Conservation (phyloP, 2,329 filamentous ascomycete species). For the Colletotrichum higginsianum region DNA sequence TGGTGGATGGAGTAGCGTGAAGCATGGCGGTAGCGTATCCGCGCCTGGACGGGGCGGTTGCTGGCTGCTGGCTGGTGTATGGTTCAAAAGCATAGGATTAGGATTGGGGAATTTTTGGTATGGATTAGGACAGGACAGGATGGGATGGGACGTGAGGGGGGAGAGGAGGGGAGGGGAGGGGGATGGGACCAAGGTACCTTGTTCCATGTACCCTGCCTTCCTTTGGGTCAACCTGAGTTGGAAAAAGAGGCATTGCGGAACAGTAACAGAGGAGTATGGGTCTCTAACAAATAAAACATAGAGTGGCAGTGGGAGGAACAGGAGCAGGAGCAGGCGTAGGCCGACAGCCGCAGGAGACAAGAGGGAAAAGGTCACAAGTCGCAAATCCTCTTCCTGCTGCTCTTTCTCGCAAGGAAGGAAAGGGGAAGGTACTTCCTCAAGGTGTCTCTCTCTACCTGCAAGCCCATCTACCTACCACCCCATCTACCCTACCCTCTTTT, state of each 20-base stretch:
- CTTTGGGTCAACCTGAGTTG: background rate
- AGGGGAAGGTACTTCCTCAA: background rate
- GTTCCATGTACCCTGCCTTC: slow-evolving; percentile 19
- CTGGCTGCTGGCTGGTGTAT: slow-evolving; percentile 3
- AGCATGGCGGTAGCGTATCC: slow-evolving; percentile 10
- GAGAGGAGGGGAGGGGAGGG: background rate
- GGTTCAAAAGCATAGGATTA: slow-evolving; percentile 20
- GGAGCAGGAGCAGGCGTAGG: background rate
- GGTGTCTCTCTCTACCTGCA: background rate
- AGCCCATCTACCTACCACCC: too few relatives aligned
- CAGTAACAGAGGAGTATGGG: background rate
- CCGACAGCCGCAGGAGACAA: slow-evolving; percentile 7
- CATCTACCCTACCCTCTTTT: too few relatives aligned
- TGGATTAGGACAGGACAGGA: slow-evolving; percentile 7
- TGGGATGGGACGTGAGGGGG: slow-evolving; percentile 7
- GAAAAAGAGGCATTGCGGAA: slow-evolving; percentile 6
- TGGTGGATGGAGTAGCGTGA: slow-evolving; percentile 2
- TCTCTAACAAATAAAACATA: slow-evolving; percentile 21
- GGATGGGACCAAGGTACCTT: slow-evolving; percentile 21
- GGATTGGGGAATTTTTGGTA: slow-evolving; percentile 7
- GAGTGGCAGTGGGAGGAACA: background rate
- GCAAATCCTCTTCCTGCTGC: background rate
- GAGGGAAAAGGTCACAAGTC: background rate
- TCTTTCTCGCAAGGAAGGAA: slow-evolving; percentile 3
- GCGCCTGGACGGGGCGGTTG: slow-evolving; percentile 4